Conservation (phyloP, 768 basidiomycete genomes). For the Pisolithus microcarpus region DNA sequence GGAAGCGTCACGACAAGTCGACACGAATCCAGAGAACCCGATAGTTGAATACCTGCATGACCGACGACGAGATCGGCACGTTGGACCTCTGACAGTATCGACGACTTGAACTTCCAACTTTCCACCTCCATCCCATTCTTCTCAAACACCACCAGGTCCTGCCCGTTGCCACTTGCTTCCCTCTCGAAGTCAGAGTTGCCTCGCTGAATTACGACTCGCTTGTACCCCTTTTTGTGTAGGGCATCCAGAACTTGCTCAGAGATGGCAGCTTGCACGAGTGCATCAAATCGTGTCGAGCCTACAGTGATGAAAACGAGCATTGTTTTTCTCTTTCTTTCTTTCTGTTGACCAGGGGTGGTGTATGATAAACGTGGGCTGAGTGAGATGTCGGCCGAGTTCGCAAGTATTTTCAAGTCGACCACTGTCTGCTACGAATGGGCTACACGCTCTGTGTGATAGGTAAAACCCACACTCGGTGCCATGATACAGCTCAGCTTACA, state of each 20-base stretch:
- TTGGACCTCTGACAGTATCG: conserved; percentile 57
- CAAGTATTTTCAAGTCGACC: not conserved
- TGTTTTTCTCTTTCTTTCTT: not conserved
- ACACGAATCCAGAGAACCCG: conserved; percentile 12
- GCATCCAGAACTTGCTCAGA: conserved; percentile 50
- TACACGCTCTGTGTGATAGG: conserved; percentile 91
- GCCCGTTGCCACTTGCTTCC: conserved; percentile 14
- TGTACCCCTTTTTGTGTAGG: conserved; percentile 51
- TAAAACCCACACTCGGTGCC: conserved; percentile 12
- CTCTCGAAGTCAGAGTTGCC: conserved; percentile 53
- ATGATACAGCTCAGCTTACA: conserved; percentile 10
- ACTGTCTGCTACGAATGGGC: conserved; percentile 49
- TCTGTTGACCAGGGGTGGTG: no score
- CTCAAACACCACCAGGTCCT: conserved; percentile 9
- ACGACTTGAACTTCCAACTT: conserved; percentile 68
- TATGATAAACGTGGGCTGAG: no score
- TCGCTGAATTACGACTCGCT: conserved; percentile 63
- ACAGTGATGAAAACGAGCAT: conserved; percentile 70
- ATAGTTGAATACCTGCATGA: conserved; percentile 66
- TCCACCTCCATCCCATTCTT: conserved; percentile 48
- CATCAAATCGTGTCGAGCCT: conserved; percentile 83
- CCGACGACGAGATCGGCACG: conserved; percentile 77
- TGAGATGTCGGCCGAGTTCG: not conserved
- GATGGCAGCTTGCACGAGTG: conserved; percentile 55
- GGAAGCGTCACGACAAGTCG: not conserved